Evolutionary conservation across 768 basidiomycete species (phyloP).

Genomic region (Russula foetens): DNA sequence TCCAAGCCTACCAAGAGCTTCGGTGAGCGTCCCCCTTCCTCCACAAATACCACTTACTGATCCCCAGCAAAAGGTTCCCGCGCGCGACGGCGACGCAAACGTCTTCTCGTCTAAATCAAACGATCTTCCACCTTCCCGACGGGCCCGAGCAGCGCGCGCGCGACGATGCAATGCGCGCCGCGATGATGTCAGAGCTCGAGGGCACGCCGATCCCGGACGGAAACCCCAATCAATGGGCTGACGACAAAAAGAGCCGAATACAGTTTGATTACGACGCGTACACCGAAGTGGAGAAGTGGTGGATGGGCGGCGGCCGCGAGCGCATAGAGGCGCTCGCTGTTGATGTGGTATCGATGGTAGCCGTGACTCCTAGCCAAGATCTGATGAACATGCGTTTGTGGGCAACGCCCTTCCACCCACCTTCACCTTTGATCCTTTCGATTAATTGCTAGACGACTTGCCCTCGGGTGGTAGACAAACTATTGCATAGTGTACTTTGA

Average conservation of each 20-base stretch:
- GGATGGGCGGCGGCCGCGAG: constrained; percentile 28
- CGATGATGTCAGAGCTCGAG: constrained; percentile 28
- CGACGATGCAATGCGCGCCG: constrained; percentile 40
- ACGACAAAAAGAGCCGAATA: constrained; percentile 36
- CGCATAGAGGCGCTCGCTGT: neutral
- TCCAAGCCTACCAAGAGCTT: constrained; percentile 45
- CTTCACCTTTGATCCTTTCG: too few species aligned
- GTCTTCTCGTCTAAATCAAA: constrained; percentile 41
- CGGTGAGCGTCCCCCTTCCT: constrained; percentile 23
- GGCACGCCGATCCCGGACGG: constrained; percentile 23
- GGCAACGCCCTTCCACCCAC: too few species aligned
- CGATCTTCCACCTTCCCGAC: constrained; percentile 47
- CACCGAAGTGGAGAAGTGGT: constrained; percentile 44
- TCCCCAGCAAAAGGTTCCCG: too few species aligned
- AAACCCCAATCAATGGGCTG: constrained; percentile 50
- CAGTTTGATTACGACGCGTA: too few species aligned
- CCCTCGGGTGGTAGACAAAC: too few species aligned
- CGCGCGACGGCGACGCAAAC: constrained; percentile 43
- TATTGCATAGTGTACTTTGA: too few species aligned
- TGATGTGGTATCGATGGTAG: too few species aligned
- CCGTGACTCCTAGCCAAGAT: too few species aligned
- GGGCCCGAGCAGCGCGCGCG: constrained; percentile 42
- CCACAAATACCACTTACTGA: too few species aligned
- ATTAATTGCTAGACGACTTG: too few species aligned
- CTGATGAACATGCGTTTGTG: too few species aligned